Percentiles rank a stretch among this genome's conserved stretches.
phyloP scores from a whole-genome alignment of 1,139 yeast species.

The Sugiyamaella neomexicana region DNA sequence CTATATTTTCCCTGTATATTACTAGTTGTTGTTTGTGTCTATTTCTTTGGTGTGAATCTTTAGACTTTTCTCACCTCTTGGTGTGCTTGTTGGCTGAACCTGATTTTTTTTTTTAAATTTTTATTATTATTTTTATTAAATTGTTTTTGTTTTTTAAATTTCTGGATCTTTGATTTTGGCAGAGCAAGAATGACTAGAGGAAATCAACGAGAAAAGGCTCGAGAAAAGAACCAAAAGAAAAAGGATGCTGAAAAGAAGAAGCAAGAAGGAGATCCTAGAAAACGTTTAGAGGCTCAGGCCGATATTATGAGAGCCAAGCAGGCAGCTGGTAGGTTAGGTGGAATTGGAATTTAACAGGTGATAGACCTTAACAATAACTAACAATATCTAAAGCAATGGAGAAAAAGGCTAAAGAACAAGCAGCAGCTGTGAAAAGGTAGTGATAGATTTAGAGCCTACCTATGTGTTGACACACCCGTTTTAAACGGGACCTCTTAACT shows the following conservation, averaged over 20 bases:
- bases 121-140: too few species aligned
- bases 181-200: slow-evolving; percentile 91
- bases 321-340: slow-evolving; percentile 62
- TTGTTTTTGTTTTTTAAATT: slow-evolving; percentile 16
- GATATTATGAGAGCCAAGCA: slow-evolving; percentile 87
- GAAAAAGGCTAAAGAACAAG: not conserved
- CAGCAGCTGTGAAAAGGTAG: not conserved
- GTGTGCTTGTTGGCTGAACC: not conserved
- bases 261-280: slow-evolving; percentile 77
- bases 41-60: not conserved
- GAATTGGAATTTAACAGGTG: not conserved
- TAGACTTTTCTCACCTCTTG: not conserved
- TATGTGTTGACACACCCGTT: not conserved
- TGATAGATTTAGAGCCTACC: not conserved
- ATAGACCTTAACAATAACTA: not conserved
- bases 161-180: too few species aligned
- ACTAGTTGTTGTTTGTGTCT: not conserved
- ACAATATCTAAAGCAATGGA: not conserved
- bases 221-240: slow-evolving; percentile 85
- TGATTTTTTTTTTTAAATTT: slow-evolving; percentile 3
- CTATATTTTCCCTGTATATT: not conserved
- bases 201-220: slow-evolving; percentile 91
- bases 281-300: slow-evolving; percentile 84
- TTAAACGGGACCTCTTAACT: not conserved
- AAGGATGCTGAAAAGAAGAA: slow-evolving; percentile 62